These are phyloP conservation scores for Penicillium fimorum DNA, from an alignment of 495 filamentous ascomycete species.

Conservation along the genomic window DNA sequence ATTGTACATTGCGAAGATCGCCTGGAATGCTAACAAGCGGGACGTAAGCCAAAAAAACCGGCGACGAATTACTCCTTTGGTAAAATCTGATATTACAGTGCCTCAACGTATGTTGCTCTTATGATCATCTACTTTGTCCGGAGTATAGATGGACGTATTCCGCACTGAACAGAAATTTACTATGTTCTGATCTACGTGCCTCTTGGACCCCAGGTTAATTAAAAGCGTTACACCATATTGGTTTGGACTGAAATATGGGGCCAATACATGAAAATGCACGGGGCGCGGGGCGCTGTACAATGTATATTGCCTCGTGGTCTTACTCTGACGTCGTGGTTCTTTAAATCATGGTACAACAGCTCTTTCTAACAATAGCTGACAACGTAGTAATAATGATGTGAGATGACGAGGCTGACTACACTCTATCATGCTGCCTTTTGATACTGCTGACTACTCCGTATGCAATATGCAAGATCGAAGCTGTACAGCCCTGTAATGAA, in stretches of 20 bases:
- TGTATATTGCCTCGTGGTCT: not conserved
- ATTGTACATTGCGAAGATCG: constrained; percentile 2
- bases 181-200: too few species aligned
- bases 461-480: not conserved
- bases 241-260: not conserved
- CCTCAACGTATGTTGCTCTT: not conserved
- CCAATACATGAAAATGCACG: not conserved
- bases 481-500: not conserved
- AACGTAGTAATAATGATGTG: not conserved
- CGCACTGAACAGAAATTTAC: not conserved
- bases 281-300: not conserved
- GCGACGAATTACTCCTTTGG: not conserved
- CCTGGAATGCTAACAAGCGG: not conserved
- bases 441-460: not conserved
- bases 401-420: not conserved
- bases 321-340: not conserved
- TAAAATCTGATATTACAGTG: not conserved
- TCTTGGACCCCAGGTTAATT: not conserved
- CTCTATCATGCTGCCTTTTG: not conserved
- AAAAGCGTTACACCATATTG: not conserved
- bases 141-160: not conserved
- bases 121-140: too few species aligned
- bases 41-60: not conserved
- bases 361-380: not conserved
- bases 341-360: not conserved